Evolutionary conservation across 805 yeast species (phyloP), one percentile per base, ranked within the genome.

Genomic region (Pichia kluyveri): DNA sequence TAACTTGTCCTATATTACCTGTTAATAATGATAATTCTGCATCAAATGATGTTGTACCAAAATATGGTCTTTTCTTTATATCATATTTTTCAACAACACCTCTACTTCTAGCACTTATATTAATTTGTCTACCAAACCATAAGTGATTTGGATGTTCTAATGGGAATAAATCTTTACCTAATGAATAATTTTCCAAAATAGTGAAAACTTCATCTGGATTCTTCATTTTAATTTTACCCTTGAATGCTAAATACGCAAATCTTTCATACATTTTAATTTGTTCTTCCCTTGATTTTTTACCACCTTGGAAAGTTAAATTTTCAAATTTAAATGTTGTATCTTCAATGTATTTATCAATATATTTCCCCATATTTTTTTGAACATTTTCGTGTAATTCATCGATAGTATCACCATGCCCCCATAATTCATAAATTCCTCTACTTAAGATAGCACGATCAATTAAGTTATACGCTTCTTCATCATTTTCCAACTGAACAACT

Each of bases 1-100:
- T 71, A 14, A 83, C 87, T 53, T 85, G 89, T 0, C 86, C 96
- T 45, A 93, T 73, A 59, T 91, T 93, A 58, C 96, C 86, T 31
- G 95, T 83, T 15, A 90, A 83, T 42, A 93, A 67, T 0, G 97
- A 80, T 51, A 93, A 69, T 60, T 93, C 98, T 1, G 96, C 95
- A 56, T 93, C 99, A 66, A 93, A 93, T 17, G 96, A 87, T 0
- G 99, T 93, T 8, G 99, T 93, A 3, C 99, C 99, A 48, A 87
- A 90, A 59, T 85, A 89, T 46, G 81, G 83, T 59, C 99, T 74
- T 56, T 82, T 80, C 60, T 82, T 84, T 52, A 93, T 71, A 59
- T 89, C 96, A 58, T 83, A 86, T 47, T 72, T 76, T 53, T 91
- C 98, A 51, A 88, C 71, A 2, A 82, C 72, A 30, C 81, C 80